Percentiles rank a stretch among this genome's conserved stretches.
Evolutionary conservation across 1,284 basidiomycete species (phyloP).

Genomic region (Ustilago hordei): DNA sequence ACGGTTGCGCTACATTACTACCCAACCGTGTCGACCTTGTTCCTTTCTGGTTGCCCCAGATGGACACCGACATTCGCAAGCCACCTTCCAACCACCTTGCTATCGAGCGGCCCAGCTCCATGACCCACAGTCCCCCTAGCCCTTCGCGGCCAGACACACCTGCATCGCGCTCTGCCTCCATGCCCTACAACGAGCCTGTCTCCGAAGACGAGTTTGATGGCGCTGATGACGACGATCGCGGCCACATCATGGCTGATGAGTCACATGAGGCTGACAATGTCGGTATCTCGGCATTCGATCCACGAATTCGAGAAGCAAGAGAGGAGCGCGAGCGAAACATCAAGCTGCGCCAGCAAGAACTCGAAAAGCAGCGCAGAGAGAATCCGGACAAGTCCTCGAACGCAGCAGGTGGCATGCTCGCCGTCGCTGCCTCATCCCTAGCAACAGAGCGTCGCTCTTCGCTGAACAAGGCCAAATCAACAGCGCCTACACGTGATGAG

Average conservation of each 20-base stretch:
- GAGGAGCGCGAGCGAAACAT: constrained; percentile 68
- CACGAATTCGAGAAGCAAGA: constrained; percentile 62
- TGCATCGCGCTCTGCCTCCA: constrained; percentile 31
- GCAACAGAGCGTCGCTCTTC: constrained; percentile 26
- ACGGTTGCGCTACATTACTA: constrained; percentile 92
- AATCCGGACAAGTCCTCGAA: constrained; percentile 52
- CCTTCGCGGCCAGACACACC: constrained; percentile 61
- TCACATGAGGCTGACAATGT: constrained; percentile 63
- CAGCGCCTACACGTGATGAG: constrained; percentile 55
- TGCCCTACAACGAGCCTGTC: constrained; percentile 66
- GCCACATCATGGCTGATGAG: constrained; percentile 57
- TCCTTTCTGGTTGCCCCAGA: constrained; percentile 96
- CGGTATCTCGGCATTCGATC: constrained; percentile 64
- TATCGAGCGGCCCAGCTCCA: constrained; percentile 62
- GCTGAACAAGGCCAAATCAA: constrained; percentile 25
- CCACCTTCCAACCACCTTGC: constrained; percentile 57
- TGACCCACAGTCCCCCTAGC: constrained; percentile 37
- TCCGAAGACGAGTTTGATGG: constrained; percentile 69
- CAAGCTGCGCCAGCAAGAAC: constrained; percentile 58
- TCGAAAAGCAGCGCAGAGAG: constrained; percentile 57
- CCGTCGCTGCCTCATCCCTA: constrained; percentile 41
- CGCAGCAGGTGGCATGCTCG: constrained; percentile 46
- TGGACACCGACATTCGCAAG: constrained; percentile 75
- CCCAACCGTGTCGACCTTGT: constrained; percentile 96
- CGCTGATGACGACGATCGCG: constrained; percentile 56